phyloP scores from a whole-genome alignment of 2,329 filamentous ascomycete species.

The Penicillium occitanis region DNA sequence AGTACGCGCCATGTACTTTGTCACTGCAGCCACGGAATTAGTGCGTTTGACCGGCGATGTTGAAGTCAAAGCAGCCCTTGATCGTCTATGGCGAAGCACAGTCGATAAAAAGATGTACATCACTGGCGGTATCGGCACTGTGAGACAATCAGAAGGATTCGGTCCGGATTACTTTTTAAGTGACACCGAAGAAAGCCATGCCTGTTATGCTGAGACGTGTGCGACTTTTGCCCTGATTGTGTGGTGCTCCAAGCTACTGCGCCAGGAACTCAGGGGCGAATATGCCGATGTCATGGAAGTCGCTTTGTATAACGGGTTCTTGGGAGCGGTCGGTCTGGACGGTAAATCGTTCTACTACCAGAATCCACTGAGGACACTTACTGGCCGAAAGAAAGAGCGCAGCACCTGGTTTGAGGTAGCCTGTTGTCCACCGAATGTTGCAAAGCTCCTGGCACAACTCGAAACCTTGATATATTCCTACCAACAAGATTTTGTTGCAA shows the following conservation, averaged over 20 bases:
- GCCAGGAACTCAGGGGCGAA: slow-evolving; percentile 46
- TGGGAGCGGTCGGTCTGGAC: slow-evolving; percentile 58
- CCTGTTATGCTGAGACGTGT: slow-evolving; percentile 63
- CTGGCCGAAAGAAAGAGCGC: slow-evolving; percentile 50
- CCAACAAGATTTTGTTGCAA: slow-evolving; percentile 31
- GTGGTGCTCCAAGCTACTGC: slow-evolving; percentile 21
- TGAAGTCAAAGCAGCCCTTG: slow-evolving; percentile 43
- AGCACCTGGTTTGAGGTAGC: slow-evolving; percentile 60
- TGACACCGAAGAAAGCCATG: slow-evolving; percentile 60
- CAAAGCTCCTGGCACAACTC: slow-evolving; percentile 56
- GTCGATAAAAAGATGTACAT: slow-evolving; percentile 62
- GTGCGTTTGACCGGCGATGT: slow-evolving; percentile 39
- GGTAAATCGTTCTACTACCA: slow-evolving; percentile 62
- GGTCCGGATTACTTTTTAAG: slow-evolving; percentile 60
- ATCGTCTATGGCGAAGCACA: slow-evolving; percentile 61
- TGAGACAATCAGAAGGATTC: slow-evolving; percentile 62
- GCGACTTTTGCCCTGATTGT: slow-evolving; percentile 39
- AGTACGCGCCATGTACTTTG: slow-evolving; percentile 61
- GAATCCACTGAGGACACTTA: slow-evolving; percentile 60
- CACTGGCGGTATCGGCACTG: slow-evolving; percentile 60
- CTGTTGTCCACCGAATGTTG: slow-evolving; percentile 62
- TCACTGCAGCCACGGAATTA: slow-evolving; percentile 59
- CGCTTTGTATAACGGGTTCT: slow-evolving; percentile 60
- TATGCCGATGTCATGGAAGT: slow-evolving; percentile 63
- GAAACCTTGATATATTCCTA: slow-evolving; percentile 54